Evolutionary conservation across 495 filamentous ascomycete species (phyloP), one percentile per base, ranked within the genome.

Genomic region (Glutinoglossum americanum): DNA sequence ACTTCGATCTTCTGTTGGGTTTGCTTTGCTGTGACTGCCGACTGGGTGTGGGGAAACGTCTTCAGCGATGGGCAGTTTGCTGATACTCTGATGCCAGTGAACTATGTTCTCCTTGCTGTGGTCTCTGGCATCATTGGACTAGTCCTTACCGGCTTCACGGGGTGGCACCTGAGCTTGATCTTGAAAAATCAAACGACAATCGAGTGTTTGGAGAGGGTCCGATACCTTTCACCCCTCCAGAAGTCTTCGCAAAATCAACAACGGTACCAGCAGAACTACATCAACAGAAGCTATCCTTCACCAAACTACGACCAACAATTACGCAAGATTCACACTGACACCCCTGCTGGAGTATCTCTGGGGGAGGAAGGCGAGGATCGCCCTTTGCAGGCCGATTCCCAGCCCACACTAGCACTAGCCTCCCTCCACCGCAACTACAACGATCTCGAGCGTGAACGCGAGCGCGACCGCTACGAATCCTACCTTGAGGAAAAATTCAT

Each of bases 141-240:
- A 3, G 92, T 95, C 7, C 71, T 98, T 44, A 78, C 78, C 23
- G 90, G 88, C 8, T 98, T 98, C 66, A 95, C 88, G 0, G 77
- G 72, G 23, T 98, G 92, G 92, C 92, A 98, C 74, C 75, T 97
- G 41, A 80, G 83, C 63, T 75, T 98, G 3, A 87, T 87, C 4
- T 70, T 74, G 39, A 74, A 77, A 1, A 85, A 85, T 2, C 80
- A 87, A 65, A 98, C 92, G 5, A 97, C 93, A 0, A 98, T 98
- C 60, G 92, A 98, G 64, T 89, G 80, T 61, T 68, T 98, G 44
- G 93, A 98, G 72, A 94, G 88, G 66, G 95, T 88, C 0, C 80
- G 93, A 44, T 97, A 98, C 66, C 76, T 94, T 0, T 83, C 81
- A 8, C 87, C 88, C 2, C 67, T 93, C 28, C 77, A 81, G 49